Base-by-base conservation (phyloP, 2,329 filamentous ascomycete genomes). In the Lasiodiplodia sp. region DNA sequence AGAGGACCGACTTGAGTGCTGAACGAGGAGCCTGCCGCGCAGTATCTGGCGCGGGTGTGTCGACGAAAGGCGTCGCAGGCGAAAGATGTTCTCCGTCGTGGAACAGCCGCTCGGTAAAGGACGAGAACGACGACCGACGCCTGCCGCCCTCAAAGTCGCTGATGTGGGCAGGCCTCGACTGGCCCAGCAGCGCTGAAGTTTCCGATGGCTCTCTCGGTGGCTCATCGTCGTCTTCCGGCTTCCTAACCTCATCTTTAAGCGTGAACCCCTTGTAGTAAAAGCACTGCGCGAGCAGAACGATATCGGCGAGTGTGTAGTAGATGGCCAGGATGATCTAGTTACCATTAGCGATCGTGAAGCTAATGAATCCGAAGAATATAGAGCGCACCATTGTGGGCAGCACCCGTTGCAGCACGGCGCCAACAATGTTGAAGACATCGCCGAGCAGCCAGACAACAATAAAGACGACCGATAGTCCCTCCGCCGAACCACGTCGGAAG, bases 371-470 rank as follows among this genome's bases (percentile, higher is more conserved):
- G 56, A 37, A 57, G 10, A 10, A 16, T 44, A 21, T 47, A 1
- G 11, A 44, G 73, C 81, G 70, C 77, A 90, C 87, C 94, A 98
- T 97, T 0, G 95, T 99, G 1, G 96, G 94, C 66, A 98, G 81
- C 7, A 99, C 95, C 67, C 92, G 92, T 79, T 98, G 95, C 12
- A 97, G 80, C 18, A 97, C 89, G 21, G 94, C 92, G n/a, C 95
- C 95, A 2, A 97, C 85, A 71, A 97, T 96, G 78, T 98, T 98
- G 85, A 97, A 97, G 72, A 97, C 90, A 89, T 99, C 96, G 65
- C 96, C 96, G 1, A 91, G 86, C 2, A 97, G 87, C 96, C 96
- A 99, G 75, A 97, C 88, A 70, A 96, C 90, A 76, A 98, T 90
- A 83, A 98, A 99, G 68, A 95, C 91, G 16, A 97, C 87, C 0